A percentile compares a stretch with the other conserved stretches of the same genome.
These are phyloP conservation scores for Ilex paraguariensis DNA, from an alignment of 305 asterid species.

Conservation along the genomic window DNA sequence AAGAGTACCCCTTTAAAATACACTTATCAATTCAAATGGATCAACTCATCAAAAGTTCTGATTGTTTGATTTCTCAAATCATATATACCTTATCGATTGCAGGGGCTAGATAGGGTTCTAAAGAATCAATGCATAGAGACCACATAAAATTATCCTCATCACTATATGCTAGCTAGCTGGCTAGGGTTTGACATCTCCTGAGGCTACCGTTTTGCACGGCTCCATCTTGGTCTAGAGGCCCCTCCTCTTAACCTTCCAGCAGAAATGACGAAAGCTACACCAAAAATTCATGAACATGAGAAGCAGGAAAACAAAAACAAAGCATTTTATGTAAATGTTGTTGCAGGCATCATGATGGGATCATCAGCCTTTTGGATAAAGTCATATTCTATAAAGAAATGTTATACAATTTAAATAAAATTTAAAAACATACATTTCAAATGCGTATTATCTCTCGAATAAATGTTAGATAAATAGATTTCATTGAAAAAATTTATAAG, in stretches of 20 bases:
- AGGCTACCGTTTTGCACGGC: background rate
- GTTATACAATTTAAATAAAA: no score
- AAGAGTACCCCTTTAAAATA: no score
- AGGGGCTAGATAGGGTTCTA: background rate
- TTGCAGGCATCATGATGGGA: background rate
- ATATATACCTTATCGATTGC: background rate
- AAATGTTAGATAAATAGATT: no score
- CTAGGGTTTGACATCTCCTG: no score
- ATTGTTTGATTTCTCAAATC: no score
- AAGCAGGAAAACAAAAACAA: background rate
- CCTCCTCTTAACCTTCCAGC: background rate
- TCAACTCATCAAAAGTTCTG: no score
- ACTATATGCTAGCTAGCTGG: background rate
- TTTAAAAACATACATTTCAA: no score
- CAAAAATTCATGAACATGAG: background rate
- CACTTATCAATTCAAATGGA: no score
- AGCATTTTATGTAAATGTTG: background rate
- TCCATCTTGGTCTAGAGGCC: background rate
- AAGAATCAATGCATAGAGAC: background rate
- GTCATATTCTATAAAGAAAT: no score
- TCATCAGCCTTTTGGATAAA: background rate
- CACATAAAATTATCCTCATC: background rate
- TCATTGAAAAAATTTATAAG: no score
- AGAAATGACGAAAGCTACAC: background rate
- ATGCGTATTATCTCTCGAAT: no score